These are phyloP conservation scores for Candida tibetensis DNA, from an alignment of 805 yeast species.

Conservation along the genomic window DNA sequence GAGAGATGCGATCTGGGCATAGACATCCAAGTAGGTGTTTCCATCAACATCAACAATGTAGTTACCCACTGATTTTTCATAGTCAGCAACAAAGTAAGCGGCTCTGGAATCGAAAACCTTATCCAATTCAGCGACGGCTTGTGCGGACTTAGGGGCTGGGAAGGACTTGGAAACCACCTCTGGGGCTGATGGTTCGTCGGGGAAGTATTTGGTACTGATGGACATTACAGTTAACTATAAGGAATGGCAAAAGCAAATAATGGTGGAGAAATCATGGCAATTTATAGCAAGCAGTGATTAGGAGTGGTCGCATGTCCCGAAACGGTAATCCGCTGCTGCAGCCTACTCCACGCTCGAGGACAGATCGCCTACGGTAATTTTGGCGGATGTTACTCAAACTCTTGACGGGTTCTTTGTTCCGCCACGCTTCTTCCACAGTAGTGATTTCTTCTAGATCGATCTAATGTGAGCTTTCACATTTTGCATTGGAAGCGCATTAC, in stretches of 20 bases:
- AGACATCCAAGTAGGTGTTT: conserved; percentile 67
- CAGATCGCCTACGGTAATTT: too few species aligned
- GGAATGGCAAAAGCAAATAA: background rate
- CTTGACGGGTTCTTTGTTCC: too few species aligned
- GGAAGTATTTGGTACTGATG: conserved; percentile 59
- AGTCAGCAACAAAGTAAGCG: conserved; percentile 73
- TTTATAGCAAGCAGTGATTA: too few species aligned
- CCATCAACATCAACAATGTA: conserved; percentile 81
- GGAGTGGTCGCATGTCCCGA: too few species aligned
- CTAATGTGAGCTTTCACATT: too few species aligned
- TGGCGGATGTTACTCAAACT: too few species aligned
- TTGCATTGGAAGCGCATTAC: too few species aligned
- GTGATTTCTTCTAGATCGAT: too few species aligned
- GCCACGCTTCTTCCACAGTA: too few species aligned
- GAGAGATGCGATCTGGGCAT: conserved; percentile 83
- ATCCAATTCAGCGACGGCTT: conserved; percentile 51
- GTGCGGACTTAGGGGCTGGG: conserved; percentile 75
- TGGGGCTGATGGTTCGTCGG: conserved; percentile 78
- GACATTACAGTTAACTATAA: conserved; percentile 27
- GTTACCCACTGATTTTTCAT: conserved; percentile 72
- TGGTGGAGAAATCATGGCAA: too few species aligned
- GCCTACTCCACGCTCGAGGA: too few species aligned
- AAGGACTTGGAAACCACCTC: conserved; percentile 51
- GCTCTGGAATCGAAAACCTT: conserved; percentile 70
- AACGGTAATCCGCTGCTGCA: too few species aligned